These are phyloP conservation scores for Apophysomyces trapeziformis DNA, from an alignment of 371 early-diverging fungal genomes.

Conservation along the genomic window DNA sequence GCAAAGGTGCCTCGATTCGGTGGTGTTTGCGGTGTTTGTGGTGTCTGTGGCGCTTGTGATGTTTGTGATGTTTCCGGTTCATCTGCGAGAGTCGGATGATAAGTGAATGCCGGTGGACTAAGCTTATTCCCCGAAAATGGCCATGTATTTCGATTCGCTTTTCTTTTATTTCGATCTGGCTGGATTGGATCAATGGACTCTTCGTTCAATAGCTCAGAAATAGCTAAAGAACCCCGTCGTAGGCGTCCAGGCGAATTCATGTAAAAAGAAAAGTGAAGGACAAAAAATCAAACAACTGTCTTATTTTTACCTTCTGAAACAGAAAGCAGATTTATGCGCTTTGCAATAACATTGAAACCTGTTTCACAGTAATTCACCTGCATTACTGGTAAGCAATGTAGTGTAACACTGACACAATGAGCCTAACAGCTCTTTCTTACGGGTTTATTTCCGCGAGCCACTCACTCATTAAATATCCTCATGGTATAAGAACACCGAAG, in stretches of 20 bases:
- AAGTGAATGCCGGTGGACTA: background rate
- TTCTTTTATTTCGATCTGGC: conserved; percentile 5
- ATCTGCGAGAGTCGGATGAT: background rate
- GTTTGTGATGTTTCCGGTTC: background rate
- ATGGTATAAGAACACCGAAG: no score
- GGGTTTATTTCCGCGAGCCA: no score
- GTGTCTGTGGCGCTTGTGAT: no score
- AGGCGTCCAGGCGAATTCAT: conserved; percentile 8
- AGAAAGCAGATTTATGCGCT: conserved; percentile 7
- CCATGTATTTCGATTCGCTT: background rate
- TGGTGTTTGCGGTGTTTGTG: background rate
- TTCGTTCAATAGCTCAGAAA: conserved; percentile 16
- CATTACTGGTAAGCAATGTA: no score
- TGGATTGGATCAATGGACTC: conserved; percentile 15
- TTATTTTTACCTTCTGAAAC: background rate
- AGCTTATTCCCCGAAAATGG: background rate
- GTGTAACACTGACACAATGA: no score
- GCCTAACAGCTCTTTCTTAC: no score
- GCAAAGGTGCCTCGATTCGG: conserved; percentile 4
- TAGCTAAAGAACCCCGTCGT: conserved; percentile 12
- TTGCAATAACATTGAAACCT: conserved; percentile 12
- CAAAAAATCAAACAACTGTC: no score
- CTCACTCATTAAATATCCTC: no score
- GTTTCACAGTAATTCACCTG: conserved; percentile 6
- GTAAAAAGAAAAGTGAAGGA: background rate